Evolutionary conservation across 345 rosid species (phyloP).

Genomic region (Arabis alpina): DNA sequence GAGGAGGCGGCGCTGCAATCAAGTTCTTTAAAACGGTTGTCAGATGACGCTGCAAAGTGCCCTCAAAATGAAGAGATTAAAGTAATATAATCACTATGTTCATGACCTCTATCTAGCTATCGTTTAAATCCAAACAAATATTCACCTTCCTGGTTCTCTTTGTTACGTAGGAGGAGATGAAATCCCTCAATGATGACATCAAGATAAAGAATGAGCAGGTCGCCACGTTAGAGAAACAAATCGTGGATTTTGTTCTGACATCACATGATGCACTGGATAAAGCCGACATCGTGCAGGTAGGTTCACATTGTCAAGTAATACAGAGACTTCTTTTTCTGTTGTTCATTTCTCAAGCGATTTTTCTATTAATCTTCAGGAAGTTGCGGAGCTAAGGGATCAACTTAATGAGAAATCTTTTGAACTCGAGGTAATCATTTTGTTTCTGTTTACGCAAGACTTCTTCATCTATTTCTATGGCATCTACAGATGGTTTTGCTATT

Average conservation of each 20-base stretch:
- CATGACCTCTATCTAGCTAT: constrained; percentile 24
- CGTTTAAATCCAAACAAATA: constrained; percentile 17
- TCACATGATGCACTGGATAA: constrained; percentile 65
- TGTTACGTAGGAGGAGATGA: constrained; percentile 70
- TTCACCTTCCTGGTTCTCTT: constrained; percentile 37
- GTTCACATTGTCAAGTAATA: constrained; percentile 35
- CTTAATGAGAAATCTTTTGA: constrained; percentile 92
- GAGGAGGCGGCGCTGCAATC: constrained; percentile 87
- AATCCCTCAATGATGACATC: constrained; percentile 69
- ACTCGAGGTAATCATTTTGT: constrained; percentile 70
- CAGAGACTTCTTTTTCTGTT: constrained; percentile 5
- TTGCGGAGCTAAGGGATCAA: constrained; percentile 77
- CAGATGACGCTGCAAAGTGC: constrained; percentile 74
- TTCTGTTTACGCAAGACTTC: constrained; percentile 15
- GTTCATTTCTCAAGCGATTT: constrained; percentile 34
- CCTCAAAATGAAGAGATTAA: constrained; percentile 69
- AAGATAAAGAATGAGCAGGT: constrained; percentile 78
- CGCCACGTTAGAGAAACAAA: constrained; percentile 75
- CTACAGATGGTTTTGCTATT: constrained; percentile 23
- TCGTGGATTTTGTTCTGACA: constrained; percentile 62
- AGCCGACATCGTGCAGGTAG: constrained; percentile 68
- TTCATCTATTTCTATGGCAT: constrained; percentile 17
- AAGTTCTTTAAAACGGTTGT: constrained; percentile 84
- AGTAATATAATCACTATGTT: constrained; percentile 47
- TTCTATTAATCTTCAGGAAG: constrained; percentile 58